These are phyloP conservation scores for Sarcodon sp. DNA, from an alignment of 768 basidiomycete genomes.

Conservation along the genomic window DNA sequence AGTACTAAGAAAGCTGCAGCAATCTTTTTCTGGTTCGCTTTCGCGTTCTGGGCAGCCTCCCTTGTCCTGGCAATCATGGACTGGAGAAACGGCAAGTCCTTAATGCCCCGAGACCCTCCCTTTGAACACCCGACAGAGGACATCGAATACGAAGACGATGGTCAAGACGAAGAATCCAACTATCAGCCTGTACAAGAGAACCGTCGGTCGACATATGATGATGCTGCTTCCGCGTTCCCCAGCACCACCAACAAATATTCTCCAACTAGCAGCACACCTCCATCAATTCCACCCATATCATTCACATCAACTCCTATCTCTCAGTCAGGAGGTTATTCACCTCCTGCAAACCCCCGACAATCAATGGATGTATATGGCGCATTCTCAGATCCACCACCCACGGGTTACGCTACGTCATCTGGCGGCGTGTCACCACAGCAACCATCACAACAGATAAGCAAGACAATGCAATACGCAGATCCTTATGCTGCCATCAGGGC, in stretches of 20 bases:
- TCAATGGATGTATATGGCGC: slow-evolving; percentile 87
- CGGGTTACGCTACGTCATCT: slow-evolving; percentile 42
- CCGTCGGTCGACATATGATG: background rate
- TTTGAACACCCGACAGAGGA: slow-evolving; percentile 47
- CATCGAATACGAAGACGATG: slow-evolving; percentile 34
- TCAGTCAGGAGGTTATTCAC: slow-evolving; percentile 13
- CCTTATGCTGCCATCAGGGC: slow-evolving; percentile 78
- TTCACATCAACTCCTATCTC: slow-evolving; percentile 15
- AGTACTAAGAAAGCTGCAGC: slow-evolving; percentile 84
- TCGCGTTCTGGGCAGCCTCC: slow-evolving; percentile 65
- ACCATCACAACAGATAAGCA: slow-evolving; percentile 38
- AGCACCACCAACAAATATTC: background rate
- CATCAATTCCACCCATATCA: slow-evolving; percentile 6
- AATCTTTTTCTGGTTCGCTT: slow-evolving; percentile 83
- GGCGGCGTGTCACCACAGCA: slow-evolving; percentile 16
- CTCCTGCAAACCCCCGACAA: slow-evolving; percentile 29
- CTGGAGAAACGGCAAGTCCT: slow-evolving; percentile 60
- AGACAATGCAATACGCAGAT: slow-evolving; percentile 89
- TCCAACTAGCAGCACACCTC: slow-evolving; percentile 7
- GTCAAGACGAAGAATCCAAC: slow-evolving; percentile 36
- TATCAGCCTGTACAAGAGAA: slow-evolving; percentile 32
- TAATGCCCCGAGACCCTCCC: slow-evolving; percentile 53
- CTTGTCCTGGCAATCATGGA: slow-evolving; percentile 53
- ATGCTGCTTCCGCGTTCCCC: background rate
- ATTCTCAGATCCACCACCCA: slow-evolving; percentile 79